Base-by-base conservation (phyloP, 202 grass and related monocot species). In the Miscanthus sacchariflorus region DNA sequence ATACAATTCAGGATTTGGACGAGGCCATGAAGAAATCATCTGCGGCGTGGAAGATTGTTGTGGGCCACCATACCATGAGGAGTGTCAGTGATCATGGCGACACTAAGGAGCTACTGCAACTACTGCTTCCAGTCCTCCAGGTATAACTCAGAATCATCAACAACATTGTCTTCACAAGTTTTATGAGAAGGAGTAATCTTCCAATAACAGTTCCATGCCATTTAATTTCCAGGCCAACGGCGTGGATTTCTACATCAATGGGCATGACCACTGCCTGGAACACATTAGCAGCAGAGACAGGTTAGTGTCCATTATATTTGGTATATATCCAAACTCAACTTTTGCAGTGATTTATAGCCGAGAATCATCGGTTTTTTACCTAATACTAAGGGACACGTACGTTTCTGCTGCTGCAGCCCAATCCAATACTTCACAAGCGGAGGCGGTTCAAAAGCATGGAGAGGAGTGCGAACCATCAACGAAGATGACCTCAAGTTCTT, bases 271-370 rank as follows among this genome's bases (percentile, higher is more conserved):
- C 61, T 98, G 96, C 92, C 91, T 98, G 42, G 87, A 99, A 71
- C 96, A 99, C 87, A 99, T 99, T 79, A 99, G 96, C 79, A 99
- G 96, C 81, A 93, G 82, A 61, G 86, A 99, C 84, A 99, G 96
- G 94, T 99, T 54, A 86, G 7, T 27, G 66, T 75, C 35, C 27
- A 8, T 78, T 63, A 21, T 19, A 18, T 78, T 42, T 46, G 4
- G 42, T 72, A 12, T 6, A 30, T 19, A 79, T 14, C 79, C 39
- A 4, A 58, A 70, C 9, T 28, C 19, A 9, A 44, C n/a, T 14
- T 13, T 79, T 66, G 46, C 11, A 63, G 39, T 48, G 10, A 39
- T 74, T 40, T 18, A 68, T 12, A 70, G 81, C 7, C 2, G 24
- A 48, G 39, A 25, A 61, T 10, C 58, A 61, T 61, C 21, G 7